Percentiles rank a stretch among this genome's conserved stretches.
Conservation (phyloP, 202 grass and related monocot species). For the Zoysia matrella region DNA sequence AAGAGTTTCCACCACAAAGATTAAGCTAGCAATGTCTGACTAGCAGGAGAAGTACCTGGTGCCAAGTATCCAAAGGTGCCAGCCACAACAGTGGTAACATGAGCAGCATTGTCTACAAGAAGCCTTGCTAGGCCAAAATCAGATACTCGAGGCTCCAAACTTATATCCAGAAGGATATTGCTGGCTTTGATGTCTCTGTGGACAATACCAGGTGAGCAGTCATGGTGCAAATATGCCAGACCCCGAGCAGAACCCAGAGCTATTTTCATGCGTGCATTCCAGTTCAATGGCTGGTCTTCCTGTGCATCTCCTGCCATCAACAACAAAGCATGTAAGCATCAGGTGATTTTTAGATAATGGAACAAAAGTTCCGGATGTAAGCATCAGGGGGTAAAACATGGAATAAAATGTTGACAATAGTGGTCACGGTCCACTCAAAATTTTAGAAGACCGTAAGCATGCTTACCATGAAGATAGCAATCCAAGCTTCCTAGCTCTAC, state of each 20-base stretch:
- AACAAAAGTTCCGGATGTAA: no score
- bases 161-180: conserved; percentile 92
- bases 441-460: background rate
- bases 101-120: conserved; percentile 69
- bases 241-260: conserved; percentile 85
- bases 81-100: conserved; percentile 83
- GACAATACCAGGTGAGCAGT: conserved; percentile 89
- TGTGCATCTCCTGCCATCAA: conserved; percentile 67
- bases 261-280: conserved; percentile 96
- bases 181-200: conserved; percentile 95
- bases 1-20: background rate
- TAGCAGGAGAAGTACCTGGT: conserved; percentile 58
- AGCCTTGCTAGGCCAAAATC: conserved; percentile 90
- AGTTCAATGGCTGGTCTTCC: conserved; percentile 87
- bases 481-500: conserved; percentile 83
- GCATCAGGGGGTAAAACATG: background rate
- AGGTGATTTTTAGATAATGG: background rate
- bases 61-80: conserved; percentile 93
- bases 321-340: background rate
- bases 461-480: conserved; percentile 74
- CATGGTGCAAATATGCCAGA: conserved; percentile 87
- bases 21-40: background rate
- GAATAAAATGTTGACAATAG: background rate
- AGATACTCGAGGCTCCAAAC: conserved; percentile 81
- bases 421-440: background rate